Evolutionary conservation across 1,284 basidiomycete species (phyloP).

Genomic region (Austroboletus niveus): DNA sequence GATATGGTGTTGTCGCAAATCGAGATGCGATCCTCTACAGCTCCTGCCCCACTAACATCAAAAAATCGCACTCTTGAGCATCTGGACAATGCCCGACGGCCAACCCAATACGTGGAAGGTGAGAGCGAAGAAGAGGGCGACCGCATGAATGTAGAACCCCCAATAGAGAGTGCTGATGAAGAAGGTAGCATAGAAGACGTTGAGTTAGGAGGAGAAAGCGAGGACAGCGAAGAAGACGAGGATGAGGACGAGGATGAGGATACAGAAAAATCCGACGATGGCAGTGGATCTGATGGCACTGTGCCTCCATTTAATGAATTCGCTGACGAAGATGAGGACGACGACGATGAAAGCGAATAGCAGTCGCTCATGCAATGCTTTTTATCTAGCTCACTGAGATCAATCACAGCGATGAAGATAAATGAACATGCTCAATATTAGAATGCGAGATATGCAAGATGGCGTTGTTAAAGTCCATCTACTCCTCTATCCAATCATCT

Average conservation of each 20-base stretch:
- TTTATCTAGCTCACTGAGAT: not conserved
- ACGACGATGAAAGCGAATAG: constrained; percentile 56
- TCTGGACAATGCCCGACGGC: constrained; percentile 35
- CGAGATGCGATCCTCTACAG: constrained; percentile 71
- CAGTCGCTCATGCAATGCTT: not conserved
- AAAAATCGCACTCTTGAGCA: constrained; percentile 35
- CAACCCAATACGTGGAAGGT: constrained; percentile 69
- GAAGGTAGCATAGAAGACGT: constrained; percentile 70
- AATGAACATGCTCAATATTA: constrained; percentile 1
- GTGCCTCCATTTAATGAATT: constrained; percentile 58
- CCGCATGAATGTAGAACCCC: constrained; percentile 69
- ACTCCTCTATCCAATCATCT: constrained; percentile 71
- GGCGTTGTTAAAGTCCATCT: constrained; percentile 17
- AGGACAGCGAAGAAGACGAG: constrained; percentile 40
- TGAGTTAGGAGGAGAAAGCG: constrained; percentile 58
- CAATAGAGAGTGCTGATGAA: constrained; percentile 59
- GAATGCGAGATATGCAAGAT: constrained; percentile 6
- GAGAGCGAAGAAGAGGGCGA: constrained; percentile 72
- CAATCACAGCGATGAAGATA: constrained; percentile 1
- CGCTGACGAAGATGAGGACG: constrained; percentile 67
- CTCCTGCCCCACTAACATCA: constrained; percentile 53
- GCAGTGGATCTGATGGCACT: constrained; percentile 51
- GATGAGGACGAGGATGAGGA: constrained; percentile 48
- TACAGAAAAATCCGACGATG: constrained; percentile 47
- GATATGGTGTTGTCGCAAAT: constrained; percentile 95